Percentiles rank a stretch among this genome's conserved stretches.
phyloP scores from a whole-genome alignment of 352 stramenopile species.

The Phytophthora fragariaefolia region DNA sequence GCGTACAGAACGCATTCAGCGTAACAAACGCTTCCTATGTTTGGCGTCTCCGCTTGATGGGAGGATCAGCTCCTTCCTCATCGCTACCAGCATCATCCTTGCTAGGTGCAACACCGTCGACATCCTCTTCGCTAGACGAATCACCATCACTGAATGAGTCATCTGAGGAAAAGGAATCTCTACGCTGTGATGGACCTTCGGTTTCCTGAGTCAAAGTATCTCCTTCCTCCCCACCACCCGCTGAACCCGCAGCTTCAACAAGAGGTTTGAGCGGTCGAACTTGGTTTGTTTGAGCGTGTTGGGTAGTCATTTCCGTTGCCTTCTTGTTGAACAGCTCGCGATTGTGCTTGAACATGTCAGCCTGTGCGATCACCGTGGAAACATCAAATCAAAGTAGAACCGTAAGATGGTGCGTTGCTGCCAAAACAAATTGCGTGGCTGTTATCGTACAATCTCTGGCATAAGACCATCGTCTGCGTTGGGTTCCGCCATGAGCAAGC shows the following conservation, averaged over 20 bases:
- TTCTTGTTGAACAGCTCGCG: conserved; percentile 73
- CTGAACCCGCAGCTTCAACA: neutral
- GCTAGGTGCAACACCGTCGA: conserved; percentile 6
- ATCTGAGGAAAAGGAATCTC: conserved; percentile 33
- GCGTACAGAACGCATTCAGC: too few species aligned
- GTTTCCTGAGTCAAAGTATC: conserved; percentile 27
- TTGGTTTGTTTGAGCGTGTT: conserved; percentile 48
- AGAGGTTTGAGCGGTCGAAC: conserved; percentile 6
- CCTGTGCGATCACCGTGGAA: conserved; percentile 36
- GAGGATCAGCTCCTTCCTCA: conserved; percentile 6
- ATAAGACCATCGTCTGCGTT: conserved; percentile 93
- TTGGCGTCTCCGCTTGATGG: conserved; percentile 41
- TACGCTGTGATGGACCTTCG: conserved; percentile 19
- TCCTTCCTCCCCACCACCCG: conserved; percentile 12
- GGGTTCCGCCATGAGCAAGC: conserved; percentile 90
- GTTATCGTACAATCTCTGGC: conserved; percentile 78
- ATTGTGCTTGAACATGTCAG: conserved; percentile 82
- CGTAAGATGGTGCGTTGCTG: neutral
- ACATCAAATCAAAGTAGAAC: neutral
- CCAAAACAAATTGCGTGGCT: neutral
- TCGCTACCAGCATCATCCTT: conserved; percentile 6
- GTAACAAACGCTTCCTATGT: conserved; percentile 16
- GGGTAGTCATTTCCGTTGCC: conserved; percentile 62
- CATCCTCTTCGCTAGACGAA: conserved; percentile 54
- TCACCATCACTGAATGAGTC: conserved; percentile 52